Conservation (phyloP, 2,329 filamentous ascomycete genomes). For the Trichoderma sp. region DNA sequence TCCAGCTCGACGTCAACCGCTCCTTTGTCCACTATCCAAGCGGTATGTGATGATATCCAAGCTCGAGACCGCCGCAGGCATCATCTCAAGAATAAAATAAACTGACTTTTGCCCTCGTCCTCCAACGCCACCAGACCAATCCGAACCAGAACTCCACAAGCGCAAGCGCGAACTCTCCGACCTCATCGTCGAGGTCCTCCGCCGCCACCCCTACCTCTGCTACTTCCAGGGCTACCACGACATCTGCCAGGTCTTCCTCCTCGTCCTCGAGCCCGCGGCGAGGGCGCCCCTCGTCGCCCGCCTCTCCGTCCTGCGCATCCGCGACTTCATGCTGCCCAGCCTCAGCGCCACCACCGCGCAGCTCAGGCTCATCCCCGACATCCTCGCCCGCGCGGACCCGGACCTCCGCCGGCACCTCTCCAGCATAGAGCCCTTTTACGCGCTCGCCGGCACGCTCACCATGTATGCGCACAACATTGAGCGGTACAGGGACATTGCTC, state of each 20-base stretch:
- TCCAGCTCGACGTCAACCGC: constrained; percentile 86
- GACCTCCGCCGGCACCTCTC: constrained; percentile 74
- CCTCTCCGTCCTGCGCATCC: constrained; percentile 86
- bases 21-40: constrained; percentile 97
- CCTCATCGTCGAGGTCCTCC: constrained; percentile 79
- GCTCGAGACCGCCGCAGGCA: no score
- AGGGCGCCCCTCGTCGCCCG: constrained; percentile 69
- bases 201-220: constrained; percentile 78
- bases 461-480: constrained; percentile 97
- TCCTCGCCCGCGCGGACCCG: constrained; percentile 73
- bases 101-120: not conserved
- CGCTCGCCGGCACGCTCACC: constrained; percentile 87
- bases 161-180: constrained; percentile 77
- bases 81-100: not conserved
- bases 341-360: constrained; percentile 80
- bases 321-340: constrained; percentile 95
- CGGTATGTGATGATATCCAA: constrained; percentile 51
- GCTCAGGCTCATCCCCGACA: constrained; percentile 81
- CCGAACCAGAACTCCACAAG: constrained; percentile 65
- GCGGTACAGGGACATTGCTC: constrained; percentile 82
- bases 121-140: constrained; percentile 56
- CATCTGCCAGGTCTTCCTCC: constrained; percentile 91
- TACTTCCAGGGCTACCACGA: constrained; percentile 99
- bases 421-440: constrained; percentile 83
- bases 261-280: constrained; percentile 70